Evolutionary conservation across 2,329 filamentous ascomycete species (phyloP).

Genomic region (Sphaerulina populicola): DNA sequence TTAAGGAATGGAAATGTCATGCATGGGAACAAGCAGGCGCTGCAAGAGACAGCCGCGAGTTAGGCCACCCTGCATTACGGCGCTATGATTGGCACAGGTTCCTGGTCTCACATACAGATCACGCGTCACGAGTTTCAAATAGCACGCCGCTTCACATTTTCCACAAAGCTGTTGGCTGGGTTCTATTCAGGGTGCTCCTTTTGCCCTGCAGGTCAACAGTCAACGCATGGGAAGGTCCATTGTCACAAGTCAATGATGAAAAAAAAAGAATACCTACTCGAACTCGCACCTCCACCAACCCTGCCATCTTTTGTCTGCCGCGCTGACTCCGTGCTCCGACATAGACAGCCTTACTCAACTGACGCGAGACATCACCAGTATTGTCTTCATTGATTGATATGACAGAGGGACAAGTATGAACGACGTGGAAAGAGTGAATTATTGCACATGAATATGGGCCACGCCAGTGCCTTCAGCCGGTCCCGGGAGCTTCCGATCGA

Average conservation of each 20-base stretch:
- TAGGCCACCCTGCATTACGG: background rate
- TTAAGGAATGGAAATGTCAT: conserved; percentile 14
- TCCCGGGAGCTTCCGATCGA: too few species aligned
- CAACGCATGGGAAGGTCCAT: background rate
- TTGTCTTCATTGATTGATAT: too few species aligned
- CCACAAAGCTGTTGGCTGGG: background rate
- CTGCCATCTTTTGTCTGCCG: background rate
- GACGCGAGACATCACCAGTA: too few species aligned
- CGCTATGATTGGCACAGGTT: conserved; percentile 3
- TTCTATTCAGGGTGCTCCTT: background rate
- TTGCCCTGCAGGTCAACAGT: background rate
- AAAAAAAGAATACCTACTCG: background rate
- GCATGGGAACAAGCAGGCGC: conserved; percentile 20
- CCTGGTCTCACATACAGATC: conserved; percentile 14
- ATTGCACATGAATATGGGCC: too few species aligned
- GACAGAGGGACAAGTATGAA: too few species aligned
- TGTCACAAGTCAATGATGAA: background rate
- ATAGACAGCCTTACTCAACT: too few species aligned
- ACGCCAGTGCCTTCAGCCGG: too few species aligned
- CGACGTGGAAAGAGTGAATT: too few species aligned
- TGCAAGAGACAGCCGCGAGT: conserved; percentile 11
- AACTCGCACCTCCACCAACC: background rate
- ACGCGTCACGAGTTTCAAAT: conserved; percentile 8
- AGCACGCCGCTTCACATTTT: background rate
- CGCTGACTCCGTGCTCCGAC: background rate